phyloP scores from a whole-genome alignment of 2,329 filamentous ascomycete species.

The Elsinoe australis region DNA sequence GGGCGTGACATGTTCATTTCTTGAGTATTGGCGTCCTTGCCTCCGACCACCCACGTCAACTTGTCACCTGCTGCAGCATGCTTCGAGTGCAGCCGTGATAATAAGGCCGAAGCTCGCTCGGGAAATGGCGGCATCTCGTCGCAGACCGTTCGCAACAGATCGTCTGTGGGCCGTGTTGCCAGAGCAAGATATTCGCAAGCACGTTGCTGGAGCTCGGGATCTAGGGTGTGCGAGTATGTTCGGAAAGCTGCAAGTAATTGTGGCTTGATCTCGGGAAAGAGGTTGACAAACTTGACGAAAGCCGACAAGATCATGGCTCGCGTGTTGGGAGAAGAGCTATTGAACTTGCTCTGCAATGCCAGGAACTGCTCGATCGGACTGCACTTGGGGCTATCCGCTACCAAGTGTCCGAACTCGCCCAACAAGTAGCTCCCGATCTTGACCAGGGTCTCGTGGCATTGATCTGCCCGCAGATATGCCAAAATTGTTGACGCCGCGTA shows the following conservation, averaged over 20 bases:
- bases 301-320: conserved; percentile 90
- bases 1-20: conserved; percentile 77
- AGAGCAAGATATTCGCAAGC: conserved; percentile 91
- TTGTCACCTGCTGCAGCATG: conserved; percentile 82
- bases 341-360: conserved; percentile 82
- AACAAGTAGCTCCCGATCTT: conserved; percentile 96
- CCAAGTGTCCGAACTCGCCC: conserved; percentile 92
- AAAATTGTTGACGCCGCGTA: conserved; percentile 92
- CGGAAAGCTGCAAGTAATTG: conserved; percentile 86
- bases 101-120: conserved; percentile 80
- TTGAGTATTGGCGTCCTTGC: conserved; percentile 80
- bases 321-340: conserved; percentile 79
- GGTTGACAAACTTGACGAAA: conserved; percentile 95
- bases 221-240: conserved; percentile 86
- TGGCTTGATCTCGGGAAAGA: conserved; percentile 97
- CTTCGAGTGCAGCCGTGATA: conserved; percentile 90
- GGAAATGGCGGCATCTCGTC: conserved; percentile 99
- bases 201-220: conserved; percentile 90
- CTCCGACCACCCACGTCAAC: conserved; percentile 94
- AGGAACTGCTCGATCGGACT: conserved; percentile 97
- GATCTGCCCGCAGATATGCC: conserved; percentile 83
- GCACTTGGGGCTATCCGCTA: conserved; percentile 84
- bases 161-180: conserved; percentile 78
- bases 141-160: conserved; percentile 84
- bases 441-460: conserved; percentile 92